Evolutionary conservation across 257 asterid genomes (phyloP), one percentile per base, ranked within the genome.

Genomic region (Petunia axillaris): DNA sequence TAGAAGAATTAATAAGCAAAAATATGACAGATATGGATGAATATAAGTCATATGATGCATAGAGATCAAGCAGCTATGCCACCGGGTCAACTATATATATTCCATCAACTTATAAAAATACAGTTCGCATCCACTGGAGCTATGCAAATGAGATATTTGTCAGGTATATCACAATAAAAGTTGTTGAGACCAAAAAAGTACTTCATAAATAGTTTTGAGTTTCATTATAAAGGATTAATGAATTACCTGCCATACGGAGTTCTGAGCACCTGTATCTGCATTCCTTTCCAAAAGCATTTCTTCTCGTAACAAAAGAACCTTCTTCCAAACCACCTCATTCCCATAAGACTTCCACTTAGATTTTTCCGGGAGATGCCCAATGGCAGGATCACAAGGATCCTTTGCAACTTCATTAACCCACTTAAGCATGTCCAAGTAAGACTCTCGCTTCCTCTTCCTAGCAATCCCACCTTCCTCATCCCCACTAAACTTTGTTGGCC

Each of bases 291-390:
- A 78, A 76, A 81, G 84, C 95, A 91, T 82, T 16, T 80, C 85
- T 71, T 87, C 91, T 68, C 97, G 95, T 85, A 83, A 87, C 86
- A 82, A 63, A 77, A 96, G 85, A 85, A 88, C 80, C 87, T 89
- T 92, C 89, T 91, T 96, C 98, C 98, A 94, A 14, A 70, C 77
- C 79, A 79, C 67, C 64, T 94, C 94, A 74, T 48, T 79, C 48
- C 94, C 90, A 62, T 87, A 85, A 73, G 54, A 35, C 84, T 91
- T 96, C 99, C 99, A 96, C 83, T 88, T 91, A 16, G 86, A 87
- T 67, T 78, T 87, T 60, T 89, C 92, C 0, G 98, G 98, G 40
- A 96, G 73, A 1, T 80, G 44, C 48, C 86, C 94, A 73, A 87
- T 82, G 38, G 82, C 82, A 4, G 88, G 87, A 81, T 87, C 79